Evolutionary conservation across 2,329 filamentous ascomycete genomes (phyloP), one percentile per base, ranked within the genome.

Genomic region (Volutella citrinella): DNA sequence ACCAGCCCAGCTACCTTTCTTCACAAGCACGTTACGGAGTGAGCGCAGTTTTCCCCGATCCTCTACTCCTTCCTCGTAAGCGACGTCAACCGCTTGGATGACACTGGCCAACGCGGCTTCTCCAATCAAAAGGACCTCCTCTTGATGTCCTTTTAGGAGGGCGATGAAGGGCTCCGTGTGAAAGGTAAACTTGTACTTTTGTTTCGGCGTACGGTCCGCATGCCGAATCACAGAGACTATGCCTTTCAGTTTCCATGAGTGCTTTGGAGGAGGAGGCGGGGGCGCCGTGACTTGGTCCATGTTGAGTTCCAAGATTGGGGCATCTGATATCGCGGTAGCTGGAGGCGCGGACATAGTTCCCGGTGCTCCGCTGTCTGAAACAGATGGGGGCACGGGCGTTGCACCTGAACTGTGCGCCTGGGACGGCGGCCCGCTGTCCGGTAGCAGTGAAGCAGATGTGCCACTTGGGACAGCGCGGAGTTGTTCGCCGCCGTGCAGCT

Each of bases 141-240:
- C 91, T 54, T 95, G 87, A 53, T 98, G 91, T 0, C 93, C 93
- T 57, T 91, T 95, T 25, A 98, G 76, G 5, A 98, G 72, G 45
- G 95, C 87, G 44, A 98, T 90, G 55, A 98, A 98, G 1, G 93
- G 93, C 43, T 90, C 87, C 0, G 89, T 95, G 56, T 98, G 93
- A 52, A 98, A 97, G 0, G 93, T 98, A 54, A 97, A 98, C 60
- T 98, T 98, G 72, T 96, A 96, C 60, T 98, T 98, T 55, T 98
- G 93, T 65, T 98, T 98, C 4, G 93, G 93, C 2, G 93, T 98
- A 36, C 93, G 84, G 65, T 98, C 93, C 4, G 94, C 94, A 62
- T 98, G 93, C 18, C 93, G 81, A 46, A 98, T 89, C 12, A 98
- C 93, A 3, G 90, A 91, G 1, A 98, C 91, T 65, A 98, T 90